A percentile compares a stretch with the other conserved stretches of the same genome.
phyloP scores from a whole-genome alignment of 176 grass and related monocot species.

The Elymus sibiricus region DNA sequence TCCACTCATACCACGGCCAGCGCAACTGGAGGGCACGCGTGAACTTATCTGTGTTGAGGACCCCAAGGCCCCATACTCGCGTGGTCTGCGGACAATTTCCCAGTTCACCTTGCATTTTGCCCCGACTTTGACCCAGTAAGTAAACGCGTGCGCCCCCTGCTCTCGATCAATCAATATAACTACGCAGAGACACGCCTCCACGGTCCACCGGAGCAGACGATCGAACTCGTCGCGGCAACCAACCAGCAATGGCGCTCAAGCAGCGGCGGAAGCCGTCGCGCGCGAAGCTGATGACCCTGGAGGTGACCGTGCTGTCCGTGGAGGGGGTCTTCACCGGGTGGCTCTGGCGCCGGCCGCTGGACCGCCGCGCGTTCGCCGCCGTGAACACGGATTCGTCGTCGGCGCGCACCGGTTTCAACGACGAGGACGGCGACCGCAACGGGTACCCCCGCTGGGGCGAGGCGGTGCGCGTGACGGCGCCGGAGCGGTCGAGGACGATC shows the following conservation, averaged over 20 bases:
- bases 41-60: too few relatives aligned
- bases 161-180: not conserved
- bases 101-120: too few relatives aligned
- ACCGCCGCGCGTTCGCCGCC: not conserved
- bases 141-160: not conserved
- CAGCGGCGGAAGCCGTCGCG: not conserved
- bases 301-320: not conserved
- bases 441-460: slow-evolving; percentile 56
- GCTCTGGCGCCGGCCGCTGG: not conserved
- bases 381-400: not conserved
- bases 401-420: slow-evolving; percentile 21
- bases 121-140: not conserved
- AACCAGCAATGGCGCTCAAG: slow-evolving; percentile 5
- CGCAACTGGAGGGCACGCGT: too few relatives aligned
- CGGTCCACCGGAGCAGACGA: too few relatives aligned
- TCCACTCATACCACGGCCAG: too few relatives aligned
- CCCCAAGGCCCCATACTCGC: too few relatives aligned
- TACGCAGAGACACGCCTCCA: not conserved
- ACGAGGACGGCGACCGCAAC: slow-evolving; percentile 28
- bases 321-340: not conserved
- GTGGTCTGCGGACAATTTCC: too few relatives aligned
- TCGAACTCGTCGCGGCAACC: not conserved
- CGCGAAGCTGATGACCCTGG: not conserved
- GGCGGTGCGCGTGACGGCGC: slow-evolving; percentile 17
- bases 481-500: not conserved